phyloP scores from a whole-genome alignment of 2,329 filamentous ascomycete genomes.

The Calonectria fujianensis region DNA sequence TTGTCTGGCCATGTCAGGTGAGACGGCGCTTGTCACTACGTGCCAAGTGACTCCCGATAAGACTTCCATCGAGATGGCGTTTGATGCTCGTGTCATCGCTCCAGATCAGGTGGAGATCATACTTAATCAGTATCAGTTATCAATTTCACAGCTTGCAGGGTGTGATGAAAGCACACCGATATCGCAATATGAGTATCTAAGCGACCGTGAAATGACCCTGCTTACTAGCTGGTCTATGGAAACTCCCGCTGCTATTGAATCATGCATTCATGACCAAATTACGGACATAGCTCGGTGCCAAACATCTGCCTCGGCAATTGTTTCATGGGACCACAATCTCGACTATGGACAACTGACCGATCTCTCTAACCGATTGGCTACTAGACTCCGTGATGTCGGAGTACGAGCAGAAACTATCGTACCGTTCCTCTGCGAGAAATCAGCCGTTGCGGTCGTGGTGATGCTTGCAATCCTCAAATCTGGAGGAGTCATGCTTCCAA shows the following conservation, averaged over 20 bases:
- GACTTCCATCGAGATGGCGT: constrained; percentile 21
- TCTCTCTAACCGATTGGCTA: constrained; percentile 22
- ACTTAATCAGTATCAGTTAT: constrained; percentile 6
- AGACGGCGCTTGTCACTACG: constrained; percentile 20
- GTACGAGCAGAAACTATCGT: constrained; percentile 27
- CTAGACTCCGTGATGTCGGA: constrained; percentile 17
- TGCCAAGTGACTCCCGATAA: constrained; percentile 22
- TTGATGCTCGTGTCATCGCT: constrained; percentile 17
- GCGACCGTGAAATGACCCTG: constrained; percentile 8
- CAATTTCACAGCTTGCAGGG: constrained; percentile 20
- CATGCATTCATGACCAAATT: constrained; percentile 27
- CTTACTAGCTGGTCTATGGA: constrained; percentile 18
- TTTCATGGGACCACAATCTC: constrained; percentile 14
- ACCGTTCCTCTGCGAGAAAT: constrained; percentile 26
- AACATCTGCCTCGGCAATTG: constrained; percentile 17
- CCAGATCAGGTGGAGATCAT: constrained; percentile 19
- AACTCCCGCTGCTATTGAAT: constrained; percentile 10
- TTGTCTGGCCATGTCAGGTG: constrained; percentile 17
- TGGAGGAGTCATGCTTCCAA: constrained; percentile 20
- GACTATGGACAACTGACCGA: constrained; percentile 25
- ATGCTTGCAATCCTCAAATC: constrained; percentile 26
- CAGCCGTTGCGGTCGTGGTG: constrained; percentile 23
- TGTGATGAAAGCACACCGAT: constrained; percentile 20
- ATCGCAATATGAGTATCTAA: constrained; percentile 21
- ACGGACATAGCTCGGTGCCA: constrained; percentile 18